Percentiles rank a stretch among this genome's conserved stretches.
phyloP scores from a whole-genome alignment of 139 green algal genomes.

The Chlamydomonas sphaeroides region DNA sequence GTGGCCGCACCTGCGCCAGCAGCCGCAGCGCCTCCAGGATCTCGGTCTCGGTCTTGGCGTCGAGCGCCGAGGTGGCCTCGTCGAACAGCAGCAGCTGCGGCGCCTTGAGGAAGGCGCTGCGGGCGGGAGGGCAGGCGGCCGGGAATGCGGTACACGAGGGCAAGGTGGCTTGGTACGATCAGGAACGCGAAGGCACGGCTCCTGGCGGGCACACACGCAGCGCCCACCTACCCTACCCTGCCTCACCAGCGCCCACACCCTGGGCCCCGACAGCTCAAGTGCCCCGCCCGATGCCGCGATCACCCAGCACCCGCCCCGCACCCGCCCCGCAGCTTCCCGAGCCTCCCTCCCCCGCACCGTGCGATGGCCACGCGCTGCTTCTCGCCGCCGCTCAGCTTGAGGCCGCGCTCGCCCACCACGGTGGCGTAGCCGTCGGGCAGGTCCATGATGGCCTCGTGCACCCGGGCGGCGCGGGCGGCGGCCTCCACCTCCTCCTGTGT shows the following conservation, averaged over 20 bases:
- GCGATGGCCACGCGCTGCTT: constrained; percentile 96
- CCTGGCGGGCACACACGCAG: too few relatives aligned
- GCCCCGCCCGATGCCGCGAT: too few relatives aligned
- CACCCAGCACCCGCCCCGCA: too few relatives aligned
- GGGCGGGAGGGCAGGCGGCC: neutral
- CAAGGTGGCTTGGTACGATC: neutral
- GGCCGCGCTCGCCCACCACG: constrained; percentile 91
- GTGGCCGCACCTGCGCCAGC: constrained; percentile 66
- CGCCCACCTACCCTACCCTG: too few relatives aligned
- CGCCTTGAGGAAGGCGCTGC: constrained; percentile 65
- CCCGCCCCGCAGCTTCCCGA: too few relatives aligned
- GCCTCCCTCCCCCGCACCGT: constrained; percentile 40
- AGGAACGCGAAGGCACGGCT: too few relatives aligned
- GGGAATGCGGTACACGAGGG: too few relatives aligned
- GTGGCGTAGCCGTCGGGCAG: constrained; percentile 94
- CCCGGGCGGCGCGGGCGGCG: constrained; percentile 69
- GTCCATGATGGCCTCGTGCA: constrained; percentile 88
- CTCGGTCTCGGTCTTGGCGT: constrained; percentile 80
- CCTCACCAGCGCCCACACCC: too few relatives aligned
- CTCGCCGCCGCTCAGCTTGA: constrained; percentile 95
- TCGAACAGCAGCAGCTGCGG: constrained; percentile 88
- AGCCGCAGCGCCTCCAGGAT: constrained; percentile 67
- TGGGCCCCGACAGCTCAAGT: too few relatives aligned
- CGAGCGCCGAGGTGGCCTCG: constrained; percentile 93
- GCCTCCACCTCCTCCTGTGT: constrained; percentile 59